phyloP scores from a whole-genome alignment of 2,329 filamentous ascomycete species.

The Penicillium sp. region DNA sequence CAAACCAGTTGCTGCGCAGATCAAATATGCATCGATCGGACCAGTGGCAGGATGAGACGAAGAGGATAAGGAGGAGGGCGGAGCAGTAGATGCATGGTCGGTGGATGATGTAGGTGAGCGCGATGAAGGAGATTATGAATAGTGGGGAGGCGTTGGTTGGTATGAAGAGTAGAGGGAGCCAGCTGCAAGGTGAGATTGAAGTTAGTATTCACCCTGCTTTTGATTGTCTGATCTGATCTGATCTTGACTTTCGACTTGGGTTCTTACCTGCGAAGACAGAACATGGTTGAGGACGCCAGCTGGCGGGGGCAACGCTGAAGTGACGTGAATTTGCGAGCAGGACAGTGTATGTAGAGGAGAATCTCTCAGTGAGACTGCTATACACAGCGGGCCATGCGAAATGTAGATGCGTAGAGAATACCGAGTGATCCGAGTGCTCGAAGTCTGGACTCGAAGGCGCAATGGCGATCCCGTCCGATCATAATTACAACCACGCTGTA shows the following conservation, averaged over 20 bases:
- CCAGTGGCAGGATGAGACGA: constrained; percentile 89
- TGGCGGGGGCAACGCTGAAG: neutral
- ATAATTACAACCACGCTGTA: neutral
- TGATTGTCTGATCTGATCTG: no score
- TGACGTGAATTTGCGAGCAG: neutral
- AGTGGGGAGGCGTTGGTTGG: constrained; percentile 81
- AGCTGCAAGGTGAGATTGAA: constrained; percentile 53
- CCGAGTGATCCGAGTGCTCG: neutral
- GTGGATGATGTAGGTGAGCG: constrained; percentile 94
- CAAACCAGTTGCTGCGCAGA: constrained; percentile 89
- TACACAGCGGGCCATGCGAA: neutral
- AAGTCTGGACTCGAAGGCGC: neutral
- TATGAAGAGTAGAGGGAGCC: constrained; percentile 85
- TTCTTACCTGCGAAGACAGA: constrained; percentile 65
- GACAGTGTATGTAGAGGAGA: neutral
- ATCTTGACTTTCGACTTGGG: neutral
- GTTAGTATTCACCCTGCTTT: neutral
- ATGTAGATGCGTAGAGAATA: neutral
- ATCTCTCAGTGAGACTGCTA: neutral
- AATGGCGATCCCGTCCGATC: neutral
- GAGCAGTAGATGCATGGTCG: constrained; percentile 98
- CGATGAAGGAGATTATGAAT: constrained; percentile 85
- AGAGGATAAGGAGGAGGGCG: constrained; percentile 89
- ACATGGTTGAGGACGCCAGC: constrained; percentile 52
- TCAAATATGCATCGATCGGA: constrained; percentile 91